Base-by-base conservation (phyloP, 352 stramenopile genomes). In the Globisporangium irregulare region DNA sequence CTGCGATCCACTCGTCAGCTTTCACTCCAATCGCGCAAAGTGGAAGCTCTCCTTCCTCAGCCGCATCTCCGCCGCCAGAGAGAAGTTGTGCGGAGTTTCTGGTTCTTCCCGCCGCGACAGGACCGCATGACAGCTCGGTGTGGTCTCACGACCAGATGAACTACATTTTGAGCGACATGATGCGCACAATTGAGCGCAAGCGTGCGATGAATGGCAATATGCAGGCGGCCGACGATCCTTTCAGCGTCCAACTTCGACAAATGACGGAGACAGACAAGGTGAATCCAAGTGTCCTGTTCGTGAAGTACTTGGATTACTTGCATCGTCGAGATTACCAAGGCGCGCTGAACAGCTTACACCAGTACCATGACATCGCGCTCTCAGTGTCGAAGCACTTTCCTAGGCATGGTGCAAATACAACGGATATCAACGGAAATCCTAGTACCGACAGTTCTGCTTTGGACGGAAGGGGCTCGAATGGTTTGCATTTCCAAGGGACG, bases 281-380 rank as follows among this genome's bases (percentile, higher is more conserved):
- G 5, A 78, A 84, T 22, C 73, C 83, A 12, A 85, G 86, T 50
- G 82, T 81, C 25, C 67, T 91, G n/a, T 98, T 96, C 67, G 83
- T 93, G 22, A 75, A 81, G 38, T 98, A 97, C 70, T 70, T 98
- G 32, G 88, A 92, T 48, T 94, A 81, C 54, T 73, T 98, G 14
- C 74, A 86, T 54, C 69, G 86, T 29, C 82, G 86, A 41, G 87
- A 98, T 65, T 96, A 96, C 65, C 82, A 92, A 43, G 79, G 77
- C 18, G 93, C 95, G 24, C 70, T 98, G 4, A 89, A 98, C 64
- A 87, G 80, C 29, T 79, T 98, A n/a, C 93, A 98, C 67, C 81
- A 90, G 63, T 98, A 98, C 68, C 96, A 98, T 76, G 95, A 98
- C 64, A 87, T 97, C 62, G 80, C 88, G 9, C 90, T 97, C 36